These are phyloP conservation scores for Crepidotus variabilis DNA, from an alignment of 768 basidiomycete species.

Conservation along the genomic window DNA sequence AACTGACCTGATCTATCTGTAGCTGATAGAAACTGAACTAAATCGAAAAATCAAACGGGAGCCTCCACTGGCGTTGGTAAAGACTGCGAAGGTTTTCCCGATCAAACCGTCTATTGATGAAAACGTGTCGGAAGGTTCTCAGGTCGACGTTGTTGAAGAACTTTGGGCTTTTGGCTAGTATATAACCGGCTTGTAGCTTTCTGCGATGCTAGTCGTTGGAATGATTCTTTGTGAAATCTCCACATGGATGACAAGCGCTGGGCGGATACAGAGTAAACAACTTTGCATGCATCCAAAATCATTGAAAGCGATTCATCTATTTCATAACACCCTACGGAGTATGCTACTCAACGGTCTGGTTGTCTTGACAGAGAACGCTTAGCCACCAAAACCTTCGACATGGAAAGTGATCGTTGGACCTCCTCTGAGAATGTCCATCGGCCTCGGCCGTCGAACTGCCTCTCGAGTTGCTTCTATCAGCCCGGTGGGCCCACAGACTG, in stretches of 20 bases:
- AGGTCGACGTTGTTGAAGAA: conserved; percentile 38
- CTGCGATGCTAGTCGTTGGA: too few species aligned
- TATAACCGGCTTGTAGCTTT: too few species aligned
- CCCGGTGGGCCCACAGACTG: conserved; percentile 48
- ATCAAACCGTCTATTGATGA: neutral
- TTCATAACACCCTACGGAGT: too few species aligned
- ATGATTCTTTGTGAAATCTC: too few species aligned
- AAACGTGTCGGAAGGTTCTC: neutral
- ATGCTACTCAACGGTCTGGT: too few species aligned
- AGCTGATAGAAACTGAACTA: conserved; percentile 87
- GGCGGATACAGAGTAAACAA: too few species aligned
- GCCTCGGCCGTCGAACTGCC: conserved; percentile 34
- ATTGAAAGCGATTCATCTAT: too few species aligned
- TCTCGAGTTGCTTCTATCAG: conserved; percentile 34
- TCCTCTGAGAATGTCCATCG: conserved; percentile 34
- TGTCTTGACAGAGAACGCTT: neutral
- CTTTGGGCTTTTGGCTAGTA: conserved; percentile 39
- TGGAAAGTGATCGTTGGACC: conserved; percentile 43
- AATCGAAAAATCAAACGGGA: conserved; percentile 79
- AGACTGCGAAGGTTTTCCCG: conserved; percentile 26
- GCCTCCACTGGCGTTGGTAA: conserved; percentile 50
- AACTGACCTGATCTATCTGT: neutral
- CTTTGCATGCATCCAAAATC: too few species aligned
- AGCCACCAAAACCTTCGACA: conserved; percentile 31
- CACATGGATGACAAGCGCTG: too few species aligned